Base-by-base conservation (phyloP, 2,329 filamentous ascomycete species). In the Basipetospora chlamydospora region DNA sequence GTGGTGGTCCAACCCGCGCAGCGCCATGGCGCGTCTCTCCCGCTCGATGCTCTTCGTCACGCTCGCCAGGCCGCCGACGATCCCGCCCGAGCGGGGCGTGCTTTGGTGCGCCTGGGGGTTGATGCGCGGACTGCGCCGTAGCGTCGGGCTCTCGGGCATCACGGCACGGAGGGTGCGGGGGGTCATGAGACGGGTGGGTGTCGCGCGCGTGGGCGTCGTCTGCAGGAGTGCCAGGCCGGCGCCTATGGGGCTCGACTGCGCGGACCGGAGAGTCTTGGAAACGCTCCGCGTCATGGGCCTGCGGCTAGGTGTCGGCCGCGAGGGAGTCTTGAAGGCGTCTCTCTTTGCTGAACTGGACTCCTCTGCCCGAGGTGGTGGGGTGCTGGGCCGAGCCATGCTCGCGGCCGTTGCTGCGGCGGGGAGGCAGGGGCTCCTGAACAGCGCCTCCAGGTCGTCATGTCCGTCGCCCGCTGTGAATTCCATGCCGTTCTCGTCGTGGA, bases 341-440 rank as follows among this genome's bases (percentile, higher is more conserved):
- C 58, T 57, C 35, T 61, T 61, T 25, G 60, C 54, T 39, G 61
- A 57, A 1, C 44, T 34, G 10, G 42, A 36, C 2, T 43, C 38
- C 50, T 64, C 67, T 4, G 53, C 46, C 28, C 56, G 63, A 4
- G 67, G 70, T 41, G 64, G 64, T 41, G 65, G 71, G 4, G 64
- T 76, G 36, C 60, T 76, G 36, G 57, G 63, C 46, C 66, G 52
- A n/a, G 18, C 31, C n/a, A n/a, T n/a, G n/a, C n/a, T n/a, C n/a
- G n/a, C n/a, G n/a, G n/a, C n/a, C n/a, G n/a, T n/a, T n/a, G n/a
- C n/a, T n/a, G n/a, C n/a, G n/a, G n/a, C n/a, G n/a, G n/a, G n/a
- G 45, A 49, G 43, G 20, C 45, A 60, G 42, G 56, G 68, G 48
- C 61, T 78, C 39, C 77, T 75, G 47, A 90, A 87, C 4, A 90